A percentile compares a stretch with the other conserved stretches of the same genome.
Conservation (phyloP, 2,329 filamentous ascomycete species). For the Stylonectria norvegica region DNA sequence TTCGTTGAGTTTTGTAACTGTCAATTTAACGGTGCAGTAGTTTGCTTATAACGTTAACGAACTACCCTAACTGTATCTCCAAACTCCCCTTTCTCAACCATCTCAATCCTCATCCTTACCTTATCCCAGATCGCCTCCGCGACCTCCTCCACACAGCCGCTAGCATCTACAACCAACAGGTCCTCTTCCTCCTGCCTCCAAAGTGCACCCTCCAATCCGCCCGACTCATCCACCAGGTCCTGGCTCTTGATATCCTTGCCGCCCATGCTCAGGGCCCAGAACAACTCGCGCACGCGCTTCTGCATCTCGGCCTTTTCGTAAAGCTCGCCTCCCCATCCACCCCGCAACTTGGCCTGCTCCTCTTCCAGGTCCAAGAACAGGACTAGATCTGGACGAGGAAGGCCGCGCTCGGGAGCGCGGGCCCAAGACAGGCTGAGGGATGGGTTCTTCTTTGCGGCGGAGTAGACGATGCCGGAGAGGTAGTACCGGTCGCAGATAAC, state of each 20-base stretch:
- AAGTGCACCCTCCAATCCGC: constrained; percentile 21
- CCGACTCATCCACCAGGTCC: constrained; percentile 18
- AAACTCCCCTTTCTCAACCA: constrained; percentile 48
- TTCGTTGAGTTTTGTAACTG: too few relatives aligned
- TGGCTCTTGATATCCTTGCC: constrained; percentile 35
- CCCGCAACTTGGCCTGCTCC: constrained; percentile 66
- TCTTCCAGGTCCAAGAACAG: constrained; percentile 82
- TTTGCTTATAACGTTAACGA: too few relatives aligned
- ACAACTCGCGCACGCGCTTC: constrained; percentile 69
- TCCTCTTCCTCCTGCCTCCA: constrained; percentile 52
- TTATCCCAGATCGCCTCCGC: constrained; percentile 53
- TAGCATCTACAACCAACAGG: constrained; percentile 53
- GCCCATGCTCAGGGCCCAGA: constrained; percentile 55
- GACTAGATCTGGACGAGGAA: constrained; percentile 83
- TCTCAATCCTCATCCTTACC: constrained; percentile 44
- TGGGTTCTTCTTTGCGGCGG: constrained; percentile 77
- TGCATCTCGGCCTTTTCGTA: constrained; percentile 89
- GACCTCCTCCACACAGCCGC: constrained; percentile 53
- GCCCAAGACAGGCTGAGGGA: constrained; percentile 74
- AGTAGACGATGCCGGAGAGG: constrained; percentile 91
- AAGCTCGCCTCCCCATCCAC: constrained; percentile 84
- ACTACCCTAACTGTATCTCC: constrained; percentile 42
- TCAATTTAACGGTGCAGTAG: too few relatives aligned
- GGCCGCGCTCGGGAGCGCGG: constrained; percentile 75
- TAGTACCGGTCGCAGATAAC: constrained; percentile 92